Percentiles rank a stretch among this genome's conserved stretches.
Conservation (phyloP, 2,329 filamentous ascomycete genomes). For the Penicillium sp. region DNA sequence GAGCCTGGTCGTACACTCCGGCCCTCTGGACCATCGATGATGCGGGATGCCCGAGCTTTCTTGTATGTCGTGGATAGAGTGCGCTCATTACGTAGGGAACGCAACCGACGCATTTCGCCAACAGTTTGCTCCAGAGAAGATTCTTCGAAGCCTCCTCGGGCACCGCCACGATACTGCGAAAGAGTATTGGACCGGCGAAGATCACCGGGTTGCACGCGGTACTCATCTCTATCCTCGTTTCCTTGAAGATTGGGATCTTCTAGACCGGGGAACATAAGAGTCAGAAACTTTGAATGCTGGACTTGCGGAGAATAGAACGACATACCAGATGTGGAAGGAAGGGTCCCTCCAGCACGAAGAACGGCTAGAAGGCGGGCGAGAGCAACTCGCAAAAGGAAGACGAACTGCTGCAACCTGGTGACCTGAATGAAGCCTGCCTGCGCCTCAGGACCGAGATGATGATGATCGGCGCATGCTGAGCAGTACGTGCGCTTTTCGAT, state of each 20-base stretch:
- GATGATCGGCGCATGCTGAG: conserved; percentile 63
- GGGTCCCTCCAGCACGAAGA: conserved; percentile 78
- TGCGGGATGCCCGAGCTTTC: conserved; percentile 85
- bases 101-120: conserved; percentile 88
- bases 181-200: conserved; percentile 68
- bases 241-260: conserved; percentile 73
- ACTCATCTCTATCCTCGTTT: conserved; percentile 71
- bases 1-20: conserved; percentile 72
- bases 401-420: conserved; percentile 89
- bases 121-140: conserved; percentile 92
- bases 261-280: conserved; percentile 30
- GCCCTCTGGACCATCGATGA: conserved; percentile 86
- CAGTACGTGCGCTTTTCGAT: conserved; percentile 75
- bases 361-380: conserved; percentile 88
- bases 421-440: conserved; percentile 73
- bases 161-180: conserved; percentile 74
- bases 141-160: conserved; percentile 64
- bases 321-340: conserved; percentile 73
- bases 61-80: conserved; percentile 91
- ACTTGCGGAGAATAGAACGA: conserved; percentile 19
- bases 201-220: conserved; percentile 59
- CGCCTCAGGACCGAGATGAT: conserved; percentile 60
- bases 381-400: conserved; percentile 89
- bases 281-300: conserved; percentile 21
- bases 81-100: conserved; percentile 92